A percentile compares a stretch with the other conserved stretches of the same genome.
These are phyloP conservation scores for Pythium dissimile DNA, from an alignment of 352 stramenopile species.

Conservation along the genomic window DNA sequence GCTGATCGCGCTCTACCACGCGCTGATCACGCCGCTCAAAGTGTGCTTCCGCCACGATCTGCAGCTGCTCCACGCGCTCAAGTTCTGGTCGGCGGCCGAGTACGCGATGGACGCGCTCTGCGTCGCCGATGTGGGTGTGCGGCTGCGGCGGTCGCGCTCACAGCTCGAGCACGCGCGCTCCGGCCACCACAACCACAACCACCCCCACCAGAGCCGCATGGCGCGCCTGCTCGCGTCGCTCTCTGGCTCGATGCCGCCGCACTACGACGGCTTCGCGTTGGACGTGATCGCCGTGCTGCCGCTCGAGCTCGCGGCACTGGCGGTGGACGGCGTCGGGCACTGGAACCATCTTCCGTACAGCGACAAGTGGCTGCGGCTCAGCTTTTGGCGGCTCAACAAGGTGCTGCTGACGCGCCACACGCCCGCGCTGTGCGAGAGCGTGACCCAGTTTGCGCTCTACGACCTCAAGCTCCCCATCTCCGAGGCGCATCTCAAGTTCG, in stretches of 20 bases:
- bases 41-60: conserved; percentile 54
- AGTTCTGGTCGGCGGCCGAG: conserved; percentile 43
- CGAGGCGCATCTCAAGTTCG: conserved; percentile 46
- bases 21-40: conserved; percentile 46
- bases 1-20: conserved; percentile 40
- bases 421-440: conserved; percentile 32
- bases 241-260: background rate
- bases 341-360: conserved; percentile 23
- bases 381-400: conserved; percentile 55
- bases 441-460: conserved; percentile 65
- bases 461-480: conserved; percentile 40
- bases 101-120: conserved; percentile 55
- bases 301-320: conserved; percentile 37
- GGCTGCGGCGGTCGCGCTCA: conserved; percentile 19
- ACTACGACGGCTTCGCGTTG: conserved; percentile 30
- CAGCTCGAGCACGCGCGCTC: conserved; percentile 10
- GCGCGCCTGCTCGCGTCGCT: background rate
- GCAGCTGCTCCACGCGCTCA: conserved; percentile 20
- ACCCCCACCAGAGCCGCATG: conserved; percentile 2
- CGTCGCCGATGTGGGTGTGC: conserved; percentile 37
- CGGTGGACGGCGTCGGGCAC: background rate
- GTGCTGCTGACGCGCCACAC: conserved; percentile 38
- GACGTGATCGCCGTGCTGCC: conserved; percentile 48
- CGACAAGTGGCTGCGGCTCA: conserved; percentile 35
- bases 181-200: background rate